phyloP scores from a whole-genome alignment of 305 asterid species.

The Fraxinus sp. region DNA sequence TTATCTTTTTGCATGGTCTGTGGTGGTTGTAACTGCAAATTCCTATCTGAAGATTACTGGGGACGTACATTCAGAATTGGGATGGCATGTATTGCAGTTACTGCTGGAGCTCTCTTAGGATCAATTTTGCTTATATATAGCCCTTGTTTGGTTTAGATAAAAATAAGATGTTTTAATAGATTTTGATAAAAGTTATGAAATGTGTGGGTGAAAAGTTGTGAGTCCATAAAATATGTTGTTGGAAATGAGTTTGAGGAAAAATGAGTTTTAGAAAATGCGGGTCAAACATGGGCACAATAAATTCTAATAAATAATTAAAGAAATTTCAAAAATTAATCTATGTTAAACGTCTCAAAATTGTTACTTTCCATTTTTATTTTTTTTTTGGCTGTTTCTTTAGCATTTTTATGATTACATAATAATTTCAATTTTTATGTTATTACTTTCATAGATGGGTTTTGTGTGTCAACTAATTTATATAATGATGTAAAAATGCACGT shows the following conservation, averaged over 20 bases:
- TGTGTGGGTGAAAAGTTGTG: background rate
- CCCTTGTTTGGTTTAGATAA: background rate
- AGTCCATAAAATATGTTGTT: background rate
- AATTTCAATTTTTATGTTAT: background rate
- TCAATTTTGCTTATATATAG: background rate
- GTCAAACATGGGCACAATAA: background rate
- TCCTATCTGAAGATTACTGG: constrained; percentile 17
- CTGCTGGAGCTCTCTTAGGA: background rate
- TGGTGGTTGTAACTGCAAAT: constrained; percentile 17
- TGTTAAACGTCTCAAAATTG: background rate
- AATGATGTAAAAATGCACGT: background rate
- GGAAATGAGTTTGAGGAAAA: background rate
- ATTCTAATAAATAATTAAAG: background rate
- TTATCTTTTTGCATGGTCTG: constrained; percentile 6
- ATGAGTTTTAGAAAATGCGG: background rate
- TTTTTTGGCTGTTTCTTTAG: background rate
- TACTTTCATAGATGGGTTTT: background rate
- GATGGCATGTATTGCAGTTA: background rate
- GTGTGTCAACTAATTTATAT: constrained; percentile 1
- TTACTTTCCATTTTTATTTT: background rate
- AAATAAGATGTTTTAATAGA: background rate
- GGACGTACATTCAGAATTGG: background rate
- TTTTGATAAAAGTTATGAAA: too few species aligned
- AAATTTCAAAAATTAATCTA: background rate
- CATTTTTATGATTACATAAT: background rate